These are phyloP conservation scores for Eragrostis nindensis DNA, from an alignment of 176 grass and related monocot species.

Conservation along the genomic window DNA sequence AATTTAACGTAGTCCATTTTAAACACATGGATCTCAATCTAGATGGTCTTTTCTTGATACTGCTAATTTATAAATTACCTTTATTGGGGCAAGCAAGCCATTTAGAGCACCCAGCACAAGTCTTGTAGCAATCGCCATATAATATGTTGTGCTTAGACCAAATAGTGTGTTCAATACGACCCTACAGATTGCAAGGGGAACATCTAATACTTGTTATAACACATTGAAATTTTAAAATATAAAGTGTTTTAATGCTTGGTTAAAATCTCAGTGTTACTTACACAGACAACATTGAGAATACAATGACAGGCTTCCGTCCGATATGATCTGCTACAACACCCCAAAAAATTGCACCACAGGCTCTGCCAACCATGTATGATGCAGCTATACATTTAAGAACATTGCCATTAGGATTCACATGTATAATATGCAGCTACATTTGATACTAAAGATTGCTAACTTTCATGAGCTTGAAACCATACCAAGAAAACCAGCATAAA, in stretches of 20 bases:
- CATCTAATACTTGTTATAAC: not conserved
- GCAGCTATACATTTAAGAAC: constrained; percentile 48
- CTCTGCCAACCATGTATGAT: constrained; percentile 65
- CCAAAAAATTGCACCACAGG: constrained; percentile 36
- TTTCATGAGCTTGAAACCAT: not conserved
- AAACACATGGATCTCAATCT: not conserved
- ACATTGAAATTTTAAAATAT: not conserved
- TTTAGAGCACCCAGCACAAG: constrained; percentile 52
- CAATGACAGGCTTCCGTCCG: constrained; percentile 56
- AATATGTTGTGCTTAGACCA: constrained; percentile 54
- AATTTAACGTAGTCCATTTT: not conserved
- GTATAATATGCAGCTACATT: not conserved
- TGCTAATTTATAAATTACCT: constrained; percentile 10
- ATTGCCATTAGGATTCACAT: not conserved
- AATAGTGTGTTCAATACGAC: constrained; percentile 59
- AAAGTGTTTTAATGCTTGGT: not conserved
- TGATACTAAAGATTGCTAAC: not conserved
- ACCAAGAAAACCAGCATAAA: constrained; percentile 68
- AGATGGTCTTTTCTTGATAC: not conserved
- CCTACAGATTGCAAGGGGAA: constrained; percentile 10
- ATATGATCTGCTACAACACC: constrained; percentile 50
- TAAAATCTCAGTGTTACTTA: constrained; percentile 14
- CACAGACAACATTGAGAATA: constrained; percentile 50
- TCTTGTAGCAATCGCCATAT: constrained; percentile 60
- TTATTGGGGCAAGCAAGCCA: constrained; percentile 58